phyloP scores from a whole-genome alignment of 1,284 basidiomycete genomes.

The Trametes pubescens region DNA sequence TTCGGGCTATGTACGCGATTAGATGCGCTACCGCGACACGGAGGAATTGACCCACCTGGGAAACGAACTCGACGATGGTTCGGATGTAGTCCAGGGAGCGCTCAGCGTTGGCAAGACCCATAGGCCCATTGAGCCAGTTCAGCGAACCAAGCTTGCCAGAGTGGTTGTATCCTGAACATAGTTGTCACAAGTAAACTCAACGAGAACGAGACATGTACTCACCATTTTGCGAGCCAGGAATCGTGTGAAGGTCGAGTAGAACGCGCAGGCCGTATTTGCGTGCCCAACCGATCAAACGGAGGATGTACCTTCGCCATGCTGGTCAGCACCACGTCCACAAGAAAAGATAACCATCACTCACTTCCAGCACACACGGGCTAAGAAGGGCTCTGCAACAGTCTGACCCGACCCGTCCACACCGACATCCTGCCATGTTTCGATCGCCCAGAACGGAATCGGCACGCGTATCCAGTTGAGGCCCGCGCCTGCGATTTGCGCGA shows the following conservation, averaged over 20 bases:
- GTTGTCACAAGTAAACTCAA: no score
- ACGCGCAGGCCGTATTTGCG: conserved; percentile 91
- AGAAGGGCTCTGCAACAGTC: conserved; percentile 44
- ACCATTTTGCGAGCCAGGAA: conserved; percentile 84
- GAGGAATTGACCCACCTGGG: conserved; percentile 49
- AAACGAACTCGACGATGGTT: conserved; percentile 65
- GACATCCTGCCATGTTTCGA: conserved; percentile 64
- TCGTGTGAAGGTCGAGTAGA: conserved; percentile 85
- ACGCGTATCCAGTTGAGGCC: conserved; percentile 83
- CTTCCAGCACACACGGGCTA: conserved; percentile 45
- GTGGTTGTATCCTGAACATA: conserved; percentile 53
- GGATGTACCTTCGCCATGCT: conserved; percentile 63
- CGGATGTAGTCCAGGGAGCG: conserved; percentile 64
- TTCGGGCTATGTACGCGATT: conserved; percentile 48
- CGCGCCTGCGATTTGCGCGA: conserved; percentile 49
- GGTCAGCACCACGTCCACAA: background rate
- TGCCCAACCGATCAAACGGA: conserved; percentile 82
- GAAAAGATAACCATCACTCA: conserved; percentile 39
- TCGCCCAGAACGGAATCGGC: conserved; percentile 83
- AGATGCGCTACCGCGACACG: background rate
- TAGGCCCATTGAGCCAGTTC: conserved; percentile 68
- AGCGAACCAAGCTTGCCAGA: conserved; percentile 56
- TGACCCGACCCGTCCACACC: conserved; percentile 36
- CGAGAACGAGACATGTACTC: conserved; percentile 26
- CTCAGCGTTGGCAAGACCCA: conserved; percentile 71